Percentiles rank a stretch among this genome's conserved stretches.
Conservation (phyloP, 306 rosid genomes). For the Cotoneaster glaucophyllus region DNA sequence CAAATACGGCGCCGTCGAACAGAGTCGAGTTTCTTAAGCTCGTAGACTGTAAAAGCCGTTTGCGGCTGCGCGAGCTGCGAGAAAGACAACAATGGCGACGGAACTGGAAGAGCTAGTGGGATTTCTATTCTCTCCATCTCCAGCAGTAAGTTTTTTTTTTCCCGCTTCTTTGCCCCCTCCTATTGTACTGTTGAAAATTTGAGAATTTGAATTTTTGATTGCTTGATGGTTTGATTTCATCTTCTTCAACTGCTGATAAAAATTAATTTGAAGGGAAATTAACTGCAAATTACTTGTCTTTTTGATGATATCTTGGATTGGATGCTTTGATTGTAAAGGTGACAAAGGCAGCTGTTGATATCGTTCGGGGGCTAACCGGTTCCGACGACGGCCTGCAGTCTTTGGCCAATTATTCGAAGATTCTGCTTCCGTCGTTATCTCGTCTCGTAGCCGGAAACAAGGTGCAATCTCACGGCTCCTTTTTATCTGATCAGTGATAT, state of each 20-base stretch:
- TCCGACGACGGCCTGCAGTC: slow-evolving; percentile 80
- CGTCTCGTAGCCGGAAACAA: slow-evolving; percentile 53
- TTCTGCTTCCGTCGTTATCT: slow-evolving; percentile 48
- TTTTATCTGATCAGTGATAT: not conserved
- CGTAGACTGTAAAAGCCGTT: not conserved
- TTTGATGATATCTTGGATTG: not conserved
- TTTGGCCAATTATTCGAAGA: slow-evolving; percentile 40
- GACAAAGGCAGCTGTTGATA: slow-evolving; percentile 75
- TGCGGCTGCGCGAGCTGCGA: not conserved
- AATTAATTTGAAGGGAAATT: not conserved
- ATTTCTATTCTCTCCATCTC: slow-evolving; percentile 73
- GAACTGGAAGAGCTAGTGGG: slow-evolving; percentile 79
- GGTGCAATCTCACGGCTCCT: slow-evolving; percentile 24
- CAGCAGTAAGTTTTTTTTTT: slow-evolving; percentile 39
- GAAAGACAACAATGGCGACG: slow-evolving; percentile 50
- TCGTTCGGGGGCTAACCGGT: slow-evolving; percentile 85
- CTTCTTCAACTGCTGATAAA: too few relatives aligned
- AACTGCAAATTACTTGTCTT: not conserved
- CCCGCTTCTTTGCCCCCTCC: not conserved
- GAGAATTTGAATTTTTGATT: too few relatives aligned
- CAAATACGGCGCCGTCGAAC: not conserved
- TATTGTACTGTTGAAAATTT: not conserved
- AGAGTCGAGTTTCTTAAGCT: not conserved
- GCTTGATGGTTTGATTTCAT: not conserved
- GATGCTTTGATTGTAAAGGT: slow-evolving; percentile 24